Evolutionary conservation across 2,329 filamentous ascomycete genomes (phyloP).

Genomic region (Coleophoma cylindrospora): DNA sequence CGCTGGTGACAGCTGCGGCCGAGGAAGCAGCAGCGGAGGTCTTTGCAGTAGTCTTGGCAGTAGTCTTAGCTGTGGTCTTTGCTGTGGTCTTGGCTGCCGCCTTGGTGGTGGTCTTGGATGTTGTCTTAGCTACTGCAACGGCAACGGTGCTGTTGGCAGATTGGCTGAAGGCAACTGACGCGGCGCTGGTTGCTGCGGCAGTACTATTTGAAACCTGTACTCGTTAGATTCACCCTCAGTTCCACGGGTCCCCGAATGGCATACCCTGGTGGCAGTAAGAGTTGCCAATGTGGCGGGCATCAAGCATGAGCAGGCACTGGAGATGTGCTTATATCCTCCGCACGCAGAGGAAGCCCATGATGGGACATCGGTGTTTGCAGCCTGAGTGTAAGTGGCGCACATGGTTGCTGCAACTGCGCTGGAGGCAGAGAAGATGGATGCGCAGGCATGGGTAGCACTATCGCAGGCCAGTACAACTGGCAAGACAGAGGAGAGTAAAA

Average conservation of each 20-base stretch:
- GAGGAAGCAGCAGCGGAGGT: not conserved
- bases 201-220: not conserved
- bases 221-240: not conserved
- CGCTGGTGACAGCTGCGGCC: not conserved
- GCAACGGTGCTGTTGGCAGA: not conserved
- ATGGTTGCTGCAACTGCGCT: conserved; percentile 5
- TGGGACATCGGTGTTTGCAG: not conserved
- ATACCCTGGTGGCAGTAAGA: not conserved
- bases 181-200: not conserved
- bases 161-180: not conserved
- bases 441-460: conserved; percentile 11
- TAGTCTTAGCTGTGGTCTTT: not conserved
- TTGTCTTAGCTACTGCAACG: not conserved
- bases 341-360: conserved; percentile 3
- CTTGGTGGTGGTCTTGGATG: not conserved
- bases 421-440: conserved; percentile 6
- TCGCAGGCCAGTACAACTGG: conserved; percentile 10
- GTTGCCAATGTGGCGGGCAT: not conserved
- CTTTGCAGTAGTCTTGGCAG: not conserved
- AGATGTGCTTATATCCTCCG: conserved; percentile 10
- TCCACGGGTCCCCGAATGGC: not conserved
- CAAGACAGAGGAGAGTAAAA: conserved; percentile 7
- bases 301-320: conserved; percentile 13
- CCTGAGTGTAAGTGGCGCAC: conserved; percentile 5
- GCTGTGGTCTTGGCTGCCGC: not conserved